phyloP scores from a whole-genome alignment of 2,329 filamentous ascomycete species.

The Sclerotinia nivalis region DNA sequence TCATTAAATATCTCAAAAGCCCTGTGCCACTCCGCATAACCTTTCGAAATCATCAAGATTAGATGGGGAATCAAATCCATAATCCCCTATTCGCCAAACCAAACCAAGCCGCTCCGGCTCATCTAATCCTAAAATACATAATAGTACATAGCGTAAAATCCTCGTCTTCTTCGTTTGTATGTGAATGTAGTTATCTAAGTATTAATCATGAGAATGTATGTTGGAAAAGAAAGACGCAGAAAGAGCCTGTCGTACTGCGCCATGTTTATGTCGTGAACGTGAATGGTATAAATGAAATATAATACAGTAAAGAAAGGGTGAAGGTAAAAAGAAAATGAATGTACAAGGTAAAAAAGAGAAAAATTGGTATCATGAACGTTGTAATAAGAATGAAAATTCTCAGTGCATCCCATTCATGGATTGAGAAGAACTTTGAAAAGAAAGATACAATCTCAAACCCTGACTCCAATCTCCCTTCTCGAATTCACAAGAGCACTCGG shows the following conservation, averaged over 20 bases:
- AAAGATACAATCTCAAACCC: neutral
- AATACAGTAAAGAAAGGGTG: neutral
- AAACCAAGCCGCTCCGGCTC: no score
- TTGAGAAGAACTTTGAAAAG: neutral
- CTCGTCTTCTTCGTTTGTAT: slow-evolving; percentile 3
- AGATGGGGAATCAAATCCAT: neutral
- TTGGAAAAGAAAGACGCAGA: neutral
- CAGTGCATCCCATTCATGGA: neutral
- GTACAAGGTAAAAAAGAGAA: neutral
- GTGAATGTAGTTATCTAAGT: neutral
- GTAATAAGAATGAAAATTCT: neutral
- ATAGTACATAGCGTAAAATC: slow-evolving; percentile 5
- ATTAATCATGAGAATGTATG: slow-evolving; percentile 12
- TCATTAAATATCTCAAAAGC: neutral
- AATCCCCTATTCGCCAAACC: neutral
- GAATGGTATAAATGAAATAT: neutral
- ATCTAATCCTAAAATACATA: slow-evolving; percentile 10
- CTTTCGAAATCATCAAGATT: neutral
- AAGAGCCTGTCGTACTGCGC: neutral
- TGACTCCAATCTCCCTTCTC: slow-evolving; percentile 5
- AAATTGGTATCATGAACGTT: slow-evolving; percentile 11
- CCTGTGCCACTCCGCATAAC: neutral
- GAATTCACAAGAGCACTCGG: slow-evolving; percentile 3
- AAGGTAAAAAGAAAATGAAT: neutral
- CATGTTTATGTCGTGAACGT: slow-evolving; percentile 4